Evolutionary conservation across 208 protist species (phyloP), one percentile per base, ranked within the genome.

Genomic region (Tritrichomonas musculus): DNA sequence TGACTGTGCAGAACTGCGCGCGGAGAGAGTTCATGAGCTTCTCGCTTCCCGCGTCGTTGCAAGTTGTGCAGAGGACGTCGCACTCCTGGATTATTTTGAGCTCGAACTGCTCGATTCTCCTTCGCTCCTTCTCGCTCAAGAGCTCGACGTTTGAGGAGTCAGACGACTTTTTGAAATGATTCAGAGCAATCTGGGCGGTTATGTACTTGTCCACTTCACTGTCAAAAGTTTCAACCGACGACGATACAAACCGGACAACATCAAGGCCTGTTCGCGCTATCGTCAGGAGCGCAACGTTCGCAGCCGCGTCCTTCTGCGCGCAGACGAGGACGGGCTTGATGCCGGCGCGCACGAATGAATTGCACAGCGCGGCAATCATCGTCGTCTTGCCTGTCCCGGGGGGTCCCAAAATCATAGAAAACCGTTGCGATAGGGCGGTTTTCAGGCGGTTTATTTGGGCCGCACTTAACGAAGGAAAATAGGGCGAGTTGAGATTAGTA

Each of bases 31-130:
- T 22, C 11, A 49, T 92, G 11, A 99, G 93, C 25, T 98, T 93
- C 33, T 93, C 95, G 94, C 99, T 98, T 44, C 97, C 98, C 30
- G 97, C 97, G 41, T 96, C 96, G 44, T 97, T 96, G 95, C 97
- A 99, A 1, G 98, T 99, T 88, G 94, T 96, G 95, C 97, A 98
- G 93, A 99, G 97, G 1, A 99, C 98, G 93, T 99, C 97, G 3
- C 98, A 92, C 13, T 94, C 92, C 53, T 94, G 17, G 3, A 95
- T 53, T 22, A 95, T 93, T 53, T 94, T 94, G 14, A 93, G 9
- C 64, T 93, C 65, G 13, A 41, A 14, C 0, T 73, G 13, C 17
- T n/a, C 72, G 33, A 69, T 22, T 47, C 25, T 69, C 39, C 47
- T 41, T 13, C 39, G 9, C 25, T 41, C 41, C 27, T 41, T 93